Base-by-base conservation (phyloP, 2,329 filamentous ascomycete genomes). In the Fusarium bulbicola region DNA sequence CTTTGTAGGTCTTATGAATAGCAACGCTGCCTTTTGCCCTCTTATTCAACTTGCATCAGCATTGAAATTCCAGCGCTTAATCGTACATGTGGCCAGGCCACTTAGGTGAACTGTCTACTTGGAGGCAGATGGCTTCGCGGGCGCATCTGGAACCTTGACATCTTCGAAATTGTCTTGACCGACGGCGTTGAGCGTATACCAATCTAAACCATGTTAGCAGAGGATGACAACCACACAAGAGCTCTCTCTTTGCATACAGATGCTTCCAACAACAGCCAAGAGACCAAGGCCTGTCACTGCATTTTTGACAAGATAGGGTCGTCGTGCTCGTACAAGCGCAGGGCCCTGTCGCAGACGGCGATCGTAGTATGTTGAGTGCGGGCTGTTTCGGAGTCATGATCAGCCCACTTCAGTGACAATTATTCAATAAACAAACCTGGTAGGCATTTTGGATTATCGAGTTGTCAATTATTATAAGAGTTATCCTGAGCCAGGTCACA, bases 81-180 rank as follows among this genome's bases (percentile, higher is more conserved):
- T 66, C 46, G 36, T 68, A 59, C 50, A 58, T 59, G 20, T 56
- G 30, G 37, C 30, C 20, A 26, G 49, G n/a, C 65, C 18, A 39
- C 42, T 53, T 24, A 43, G 26, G 13, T 26, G 36, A 45, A 39
- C 12, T 47, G n/a, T 71, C 74, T 77, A 82, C 68, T 80, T 82
- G 37, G 79, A 67, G 49, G 84, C 81, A 43, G 84, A 78, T n/a
- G 85, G 82, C 67, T 87, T 84, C 56, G 84, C 82, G 53, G 93
- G 92, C 59, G 88, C 86, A 80, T 94, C 93, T 34, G 96, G 96
- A 42, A 98, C 92, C 80, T 94, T 92, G 77, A 98, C 95, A 81
- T 99, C 96, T 65, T 95, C 93, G 85, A 99, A 99, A 75, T 98
- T 94, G 82, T 98, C 96, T 84, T 98, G 96, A 47, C 95, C 94